Percentiles rank a stretch among this genome's conserved stretches.
These are phyloP conservation scores for Lolium rigidum DNA, from an alignment of 176 grass and related monocot species.

Conservation along the genomic window DNA sequence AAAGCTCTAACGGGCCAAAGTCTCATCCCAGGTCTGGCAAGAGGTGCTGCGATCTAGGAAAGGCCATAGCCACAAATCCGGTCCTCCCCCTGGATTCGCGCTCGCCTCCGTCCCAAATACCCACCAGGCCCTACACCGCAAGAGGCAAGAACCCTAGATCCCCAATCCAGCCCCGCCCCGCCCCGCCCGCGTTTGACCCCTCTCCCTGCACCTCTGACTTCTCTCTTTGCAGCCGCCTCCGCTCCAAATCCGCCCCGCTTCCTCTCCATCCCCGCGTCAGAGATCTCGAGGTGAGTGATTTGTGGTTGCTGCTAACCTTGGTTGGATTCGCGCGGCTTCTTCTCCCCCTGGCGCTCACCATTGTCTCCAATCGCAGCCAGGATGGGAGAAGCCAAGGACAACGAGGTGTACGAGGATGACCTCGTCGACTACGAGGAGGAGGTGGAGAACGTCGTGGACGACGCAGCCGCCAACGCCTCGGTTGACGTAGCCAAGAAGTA, in stretches of 20 bases:
- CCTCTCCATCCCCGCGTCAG: not conserved
- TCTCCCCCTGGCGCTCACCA: not conserved
- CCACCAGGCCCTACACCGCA: not conserved
- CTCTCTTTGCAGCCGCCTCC: conserved; percentile 34
- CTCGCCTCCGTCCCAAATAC: not conserved
- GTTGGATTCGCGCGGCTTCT: not conserved
- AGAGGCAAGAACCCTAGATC: conserved; percentile 38
- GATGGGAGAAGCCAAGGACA: conserved; percentile 94
- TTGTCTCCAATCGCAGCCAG: conserved; percentile 17
- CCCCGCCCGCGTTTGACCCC: not conserved
- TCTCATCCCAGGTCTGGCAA: no score
- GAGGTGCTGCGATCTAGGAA: no score
- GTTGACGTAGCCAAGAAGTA: conserved; percentile 89
- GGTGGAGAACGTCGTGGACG: conserved; percentile 79
- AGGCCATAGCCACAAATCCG: not conserved
- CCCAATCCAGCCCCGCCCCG: not conserved
- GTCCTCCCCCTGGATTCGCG: not conserved
- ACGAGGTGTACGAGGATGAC: conserved; percentile 97
- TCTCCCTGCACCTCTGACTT: not conserved
- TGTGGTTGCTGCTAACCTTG: not conserved
- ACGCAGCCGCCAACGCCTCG: conserved; percentile 66
- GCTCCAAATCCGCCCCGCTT: not conserved
- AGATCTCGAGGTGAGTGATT: conserved; percentile 11
- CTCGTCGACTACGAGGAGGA: conserved; percentile 98
- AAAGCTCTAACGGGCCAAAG: no score